A percentile compares a stretch with the other conserved stretches of the same genome.
These are phyloP conservation scores for Podila clonocystis DNA, from an alignment of 192 early-diverging fungal genomes.

Conservation along the genomic window DNA sequence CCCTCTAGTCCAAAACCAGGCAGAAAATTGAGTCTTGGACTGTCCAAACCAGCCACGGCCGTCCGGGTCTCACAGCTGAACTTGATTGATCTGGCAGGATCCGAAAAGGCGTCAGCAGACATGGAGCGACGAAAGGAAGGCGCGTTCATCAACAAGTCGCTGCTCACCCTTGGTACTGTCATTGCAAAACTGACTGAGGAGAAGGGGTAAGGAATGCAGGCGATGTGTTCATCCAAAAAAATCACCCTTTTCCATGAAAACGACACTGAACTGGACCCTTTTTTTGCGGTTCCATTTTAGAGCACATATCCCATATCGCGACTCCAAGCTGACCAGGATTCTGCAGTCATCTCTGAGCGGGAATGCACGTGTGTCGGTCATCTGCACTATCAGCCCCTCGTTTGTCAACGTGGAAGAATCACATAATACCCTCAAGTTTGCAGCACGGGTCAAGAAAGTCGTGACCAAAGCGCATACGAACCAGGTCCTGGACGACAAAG, in stretches of 20 bases:
- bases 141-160: constrained; percentile 89
- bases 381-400: constrained; percentile 93
- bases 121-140: constrained; percentile 92
- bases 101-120: constrained; percentile 90
- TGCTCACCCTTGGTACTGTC: constrained; percentile 93
- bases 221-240: too few species aligned
- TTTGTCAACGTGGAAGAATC: constrained; percentile 84
- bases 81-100: constrained; percentile 96
- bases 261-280: not conserved
- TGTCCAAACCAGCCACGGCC: constrained; percentile 13
- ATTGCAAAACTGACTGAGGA: constrained; percentile 91
- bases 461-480: constrained; percentile 83
- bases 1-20: constrained; percentile 15
- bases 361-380: constrained; percentile 88
- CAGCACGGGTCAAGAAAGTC: constrained; percentile 89
- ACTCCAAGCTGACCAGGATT: constrained; percentile 96
- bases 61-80: constrained; percentile 63
- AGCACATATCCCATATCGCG: constrained; percentile 93
- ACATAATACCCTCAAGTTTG: constrained; percentile 95
- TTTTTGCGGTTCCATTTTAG: constrained; percentile 11
- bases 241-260: too few species aligned
- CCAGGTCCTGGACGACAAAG: constrained; percentile 82
- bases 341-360: constrained; percentile 92
- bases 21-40: constrained; percentile 28
- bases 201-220: constrained; percentile 30